Conservation (phyloP, 2,329 filamentous ascomycete species). For the Sclerotinia borealis region DNA sequence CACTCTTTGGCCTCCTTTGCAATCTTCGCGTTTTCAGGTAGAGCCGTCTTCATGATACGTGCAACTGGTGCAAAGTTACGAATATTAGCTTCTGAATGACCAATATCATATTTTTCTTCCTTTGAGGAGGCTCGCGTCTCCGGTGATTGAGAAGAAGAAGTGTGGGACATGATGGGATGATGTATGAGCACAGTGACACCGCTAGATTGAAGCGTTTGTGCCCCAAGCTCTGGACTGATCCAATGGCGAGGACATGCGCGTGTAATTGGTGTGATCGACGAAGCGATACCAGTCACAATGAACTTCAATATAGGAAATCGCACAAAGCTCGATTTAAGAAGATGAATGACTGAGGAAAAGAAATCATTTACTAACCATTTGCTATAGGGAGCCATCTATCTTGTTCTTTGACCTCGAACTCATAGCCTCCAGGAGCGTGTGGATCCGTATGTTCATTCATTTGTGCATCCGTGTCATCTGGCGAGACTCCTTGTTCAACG, state of each 20-base stretch:
- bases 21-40: slow-evolving; percentile 98
- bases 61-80: slow-evolving; percentile 93
- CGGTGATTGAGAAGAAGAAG: slow-evolving; percentile 45
- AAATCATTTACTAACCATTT: slow-evolving; percentile 76
- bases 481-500: slow-evolving; percentile 87
- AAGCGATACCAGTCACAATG: slow-evolving; percentile 44
- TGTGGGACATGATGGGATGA: slow-evolving; percentile 50
- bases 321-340: slow-evolving; percentile 53
- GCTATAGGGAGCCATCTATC: slow-evolving; percentile 99
- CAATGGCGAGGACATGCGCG: slow-evolving; percentile 27
- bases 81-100: slow-evolving; percentile 75
- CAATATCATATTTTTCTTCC: slow-evolving; percentile 27
- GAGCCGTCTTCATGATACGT: slow-evolving; percentile 96
- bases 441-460: slow-evolving; percentile 61
- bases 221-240: slow-evolving; percentile 30
- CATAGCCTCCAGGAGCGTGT: slow-evolving; percentile 55
- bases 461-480: slow-evolving; percentile 83
- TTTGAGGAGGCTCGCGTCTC: slow-evolving; percentile 42
- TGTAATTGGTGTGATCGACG: slow-evolving; percentile 40
- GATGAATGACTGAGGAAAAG: slow-evolving; percentile 21
- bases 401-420: slow-evolving; percentile 99
- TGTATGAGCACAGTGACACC: slow-evolving; percentile 28
- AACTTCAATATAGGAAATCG: slow-evolving; percentile 31
- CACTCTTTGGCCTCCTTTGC: slow-evolving; percentile 99
- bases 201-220: slow-evolving; percentile 29